Base-by-base conservation (phyloP, 2,329 filamentous ascomycete species). In the Aspergillus neoniger region DNA sequence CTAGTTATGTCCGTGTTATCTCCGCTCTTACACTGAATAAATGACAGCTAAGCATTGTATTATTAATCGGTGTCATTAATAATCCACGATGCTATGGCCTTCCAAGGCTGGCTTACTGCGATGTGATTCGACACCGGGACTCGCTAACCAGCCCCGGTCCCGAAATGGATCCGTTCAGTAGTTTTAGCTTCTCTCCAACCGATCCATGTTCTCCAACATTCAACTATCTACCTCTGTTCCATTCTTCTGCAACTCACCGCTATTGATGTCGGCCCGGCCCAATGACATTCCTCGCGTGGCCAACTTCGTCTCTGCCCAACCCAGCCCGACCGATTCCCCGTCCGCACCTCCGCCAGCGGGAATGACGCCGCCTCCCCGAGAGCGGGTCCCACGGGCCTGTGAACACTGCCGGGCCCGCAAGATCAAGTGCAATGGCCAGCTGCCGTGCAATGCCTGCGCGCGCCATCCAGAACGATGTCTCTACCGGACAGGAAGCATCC, bases 341-440 rank as follows among this genome's bases (percentile, higher is more conserved):
- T 15, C 5, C 14, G 12, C 44, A 17, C 8, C 39, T 43, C 44
- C 21, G 15, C 21, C 23, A 14, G 21, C 44, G 44, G 44, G 23
- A 15, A 25, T 28, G 44, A 49, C 15, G 12, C 32, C 32, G 12
- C 21, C 51, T 25, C 58, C 61, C n/a, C 36, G 59, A 30, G 59
- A 58, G 38, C 58, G 61, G 21, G 59, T 63, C 39, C 14, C 61
- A 10, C 55, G 61, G 38, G 62, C 62, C 44, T 64, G 62, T 30
- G 62, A 64, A 39, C 59, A 57, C 10, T 64, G 62, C 28, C 62
- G 62, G 19, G 39, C 57, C 36, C 62, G 62, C 19, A 64, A 64
- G 38, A 57, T 62, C 54, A 62, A 62, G 21, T 64, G 62, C 17
- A 62, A 64, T 21, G 62, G 62, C 15, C 53, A 59, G 38, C 49